Evolutionary conservation across 352 stramenopile genomes (phyloP).

Genomic region (Phytopythium chamaehyphon): DNA sequence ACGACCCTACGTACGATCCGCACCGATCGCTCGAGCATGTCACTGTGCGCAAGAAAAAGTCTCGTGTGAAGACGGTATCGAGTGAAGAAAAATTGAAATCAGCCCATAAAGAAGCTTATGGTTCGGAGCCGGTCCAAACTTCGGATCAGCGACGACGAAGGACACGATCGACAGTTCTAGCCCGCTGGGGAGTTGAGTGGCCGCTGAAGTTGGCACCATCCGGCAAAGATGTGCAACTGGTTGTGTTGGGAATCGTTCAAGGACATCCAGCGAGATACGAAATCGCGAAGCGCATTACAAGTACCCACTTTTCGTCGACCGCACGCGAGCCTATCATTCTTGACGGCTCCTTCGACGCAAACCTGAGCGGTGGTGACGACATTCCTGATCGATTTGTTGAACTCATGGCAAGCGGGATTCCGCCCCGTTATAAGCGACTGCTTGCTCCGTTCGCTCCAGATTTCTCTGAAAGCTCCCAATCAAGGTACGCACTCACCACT

Average conservation of each 20-base stretch:
- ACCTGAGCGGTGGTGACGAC: conserved; percentile 20
- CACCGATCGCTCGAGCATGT: not conserved
- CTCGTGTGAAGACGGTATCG: not conserved
- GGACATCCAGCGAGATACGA: conserved; percentile 20
- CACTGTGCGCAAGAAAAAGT: conserved; percentile 2
- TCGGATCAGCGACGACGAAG: not conserved
- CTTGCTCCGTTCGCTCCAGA: conserved; percentile 17
- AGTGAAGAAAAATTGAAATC: not conserved
- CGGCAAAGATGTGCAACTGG: conserved; percentile 15
- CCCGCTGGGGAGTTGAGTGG: conserved; percentile 29
- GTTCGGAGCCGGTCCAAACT: not conserved
- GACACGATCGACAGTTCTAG: conserved; percentile 7
- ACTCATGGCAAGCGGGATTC: conserved; percentile 52
- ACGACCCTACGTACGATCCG: conserved; percentile 1
- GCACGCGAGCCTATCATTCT: conserved; percentile 37
- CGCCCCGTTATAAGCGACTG: conserved; percentile 32
- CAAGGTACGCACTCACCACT: not conserved
- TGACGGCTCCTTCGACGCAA: conserved; percentile 34
- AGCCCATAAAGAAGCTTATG: not conserved
- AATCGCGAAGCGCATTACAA: conserved; percentile 36
- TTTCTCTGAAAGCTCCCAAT: not conserved
- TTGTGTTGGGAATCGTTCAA: conserved; percentile 20
- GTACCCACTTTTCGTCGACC: conserved; percentile 35
- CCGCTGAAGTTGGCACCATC: conserved; percentile 8
- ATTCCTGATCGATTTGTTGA: conserved; percentile 40